phyloP scores from a whole-genome alignment of 1,139 yeast genomes.

The Starmera stellimalicola region DNA sequence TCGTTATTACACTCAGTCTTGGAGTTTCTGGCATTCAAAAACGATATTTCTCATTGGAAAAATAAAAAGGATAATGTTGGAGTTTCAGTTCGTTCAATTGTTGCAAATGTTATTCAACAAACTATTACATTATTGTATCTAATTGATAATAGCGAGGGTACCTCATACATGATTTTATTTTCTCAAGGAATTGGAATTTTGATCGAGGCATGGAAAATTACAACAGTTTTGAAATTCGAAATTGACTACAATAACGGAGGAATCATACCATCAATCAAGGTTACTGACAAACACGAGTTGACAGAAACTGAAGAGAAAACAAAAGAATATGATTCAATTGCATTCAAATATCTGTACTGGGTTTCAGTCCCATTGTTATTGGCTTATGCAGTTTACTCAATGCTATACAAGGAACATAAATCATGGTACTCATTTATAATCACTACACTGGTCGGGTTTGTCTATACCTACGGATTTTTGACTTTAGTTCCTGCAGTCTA shows the following conservation, averaged over 20 bases:
- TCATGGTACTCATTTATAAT: constrained; percentile 33
- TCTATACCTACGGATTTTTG: constrained; percentile 32
- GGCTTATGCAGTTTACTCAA: constrained; percentile 28
- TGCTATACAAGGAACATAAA: constrained; percentile 29
- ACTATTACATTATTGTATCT: constrained; percentile 27
- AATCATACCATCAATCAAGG: constrained; percentile 12
- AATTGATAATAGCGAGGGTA: constrained; percentile 29
- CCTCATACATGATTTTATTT: constrained; percentile 27
- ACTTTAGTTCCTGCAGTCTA: constrained; percentile 30
- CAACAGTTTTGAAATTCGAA: constrained; percentile 25
- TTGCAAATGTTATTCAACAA: constrained; percentile 33
- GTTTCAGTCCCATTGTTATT: constrained; percentile 28
- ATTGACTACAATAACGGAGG: constrained; percentile 11
- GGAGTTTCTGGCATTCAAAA: constrained; percentile 31
- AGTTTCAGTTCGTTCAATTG: constrained; percentile 27
- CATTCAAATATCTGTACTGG: constrained; percentile 28
- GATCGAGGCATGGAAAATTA: constrained; percentile 33
- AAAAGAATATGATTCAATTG: constrained; percentile 31
- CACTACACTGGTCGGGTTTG: constrained; percentile 30
- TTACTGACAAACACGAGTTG: constrained; percentile 26
- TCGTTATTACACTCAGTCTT: constrained; percentile 27
- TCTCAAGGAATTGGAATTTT: constrained; percentile 30
- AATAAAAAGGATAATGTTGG: constrained; percentile 30
- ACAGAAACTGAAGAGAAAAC: constrained; percentile 29
- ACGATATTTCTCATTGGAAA: constrained; percentile 30